These are phyloP conservation scores for Trichophyton verrucosum DNA, from an alignment of 2,329 filamentous ascomycete species.

Conservation along the genomic window DNA sequence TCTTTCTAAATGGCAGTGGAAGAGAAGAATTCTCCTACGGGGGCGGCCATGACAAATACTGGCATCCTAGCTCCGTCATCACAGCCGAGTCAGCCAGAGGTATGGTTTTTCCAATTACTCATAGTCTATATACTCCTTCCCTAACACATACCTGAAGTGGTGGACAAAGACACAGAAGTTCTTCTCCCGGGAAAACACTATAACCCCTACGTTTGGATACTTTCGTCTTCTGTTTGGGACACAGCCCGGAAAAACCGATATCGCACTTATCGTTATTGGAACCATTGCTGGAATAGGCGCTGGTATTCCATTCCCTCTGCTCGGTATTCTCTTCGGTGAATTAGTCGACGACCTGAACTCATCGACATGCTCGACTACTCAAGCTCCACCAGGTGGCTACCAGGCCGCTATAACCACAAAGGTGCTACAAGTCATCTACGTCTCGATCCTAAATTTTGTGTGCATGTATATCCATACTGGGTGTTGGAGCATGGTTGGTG, in stretches of 20 bases:
- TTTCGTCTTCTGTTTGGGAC: constrained; percentile 8
- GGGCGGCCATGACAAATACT: background rate
- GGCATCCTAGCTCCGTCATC: background rate
- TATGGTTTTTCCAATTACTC: background rate
- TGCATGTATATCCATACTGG: constrained; percentile 53
- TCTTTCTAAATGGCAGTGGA: background rate
- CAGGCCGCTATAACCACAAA: constrained; percentile 42
- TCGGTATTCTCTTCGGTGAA: constrained; percentile 30
- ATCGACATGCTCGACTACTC: constrained; percentile 5
- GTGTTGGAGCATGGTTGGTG: constrained; percentile 53
- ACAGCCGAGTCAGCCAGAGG: background rate
- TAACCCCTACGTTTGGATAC: constrained; percentile 6
- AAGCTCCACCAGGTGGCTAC: background rate
- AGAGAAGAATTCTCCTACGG: background rate
- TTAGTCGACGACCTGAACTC: constrained; percentile 29
- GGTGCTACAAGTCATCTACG: constrained; percentile 50
- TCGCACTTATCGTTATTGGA: constrained; percentile 20
- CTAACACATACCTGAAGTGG: background rate
- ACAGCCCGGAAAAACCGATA: constrained; percentile 15
- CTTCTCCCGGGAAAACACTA: constrained; percentile 2
- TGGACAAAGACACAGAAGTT: background rate
- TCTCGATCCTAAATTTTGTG: constrained; percentile 51
- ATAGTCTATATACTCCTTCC: background rate
- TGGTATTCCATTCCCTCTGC: constrained; percentile 28
- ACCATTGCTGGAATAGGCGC: constrained; percentile 24